Conservation (phyloP, 495 filamentous ascomycete species). For the Terfezia claveryi region DNA sequence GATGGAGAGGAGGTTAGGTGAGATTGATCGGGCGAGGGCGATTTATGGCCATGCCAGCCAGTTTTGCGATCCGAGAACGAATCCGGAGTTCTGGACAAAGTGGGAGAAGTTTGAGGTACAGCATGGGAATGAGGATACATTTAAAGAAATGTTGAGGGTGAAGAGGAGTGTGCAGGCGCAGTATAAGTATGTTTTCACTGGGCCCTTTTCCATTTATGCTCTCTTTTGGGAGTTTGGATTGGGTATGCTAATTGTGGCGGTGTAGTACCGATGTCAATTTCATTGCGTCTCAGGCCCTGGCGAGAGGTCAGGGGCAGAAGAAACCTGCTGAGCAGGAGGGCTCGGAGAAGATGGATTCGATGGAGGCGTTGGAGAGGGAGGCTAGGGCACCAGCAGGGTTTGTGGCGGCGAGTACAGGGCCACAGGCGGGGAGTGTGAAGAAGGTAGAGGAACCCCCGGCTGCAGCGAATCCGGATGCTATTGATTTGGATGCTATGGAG, state of each 20-base stretch:
- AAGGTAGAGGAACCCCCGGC: conserved; percentile 24
- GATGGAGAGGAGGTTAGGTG: conserved; percentile 89
- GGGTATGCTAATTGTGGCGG: conserved; percentile 14
- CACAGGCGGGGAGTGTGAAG: conserved; percentile 44
- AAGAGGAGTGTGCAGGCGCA: conserved; percentile 93
- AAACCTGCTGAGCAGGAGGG: conserved; percentile 27
- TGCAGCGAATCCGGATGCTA: conserved; percentile 69
- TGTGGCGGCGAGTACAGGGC: conserved; percentile 54
- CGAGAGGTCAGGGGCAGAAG: conserved; percentile 40
- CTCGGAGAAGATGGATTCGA: conserved; percentile 48
- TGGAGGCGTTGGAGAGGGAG: conserved; percentile 77
- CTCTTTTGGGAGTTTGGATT: not conserved
- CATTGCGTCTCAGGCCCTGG: conserved; percentile 87
- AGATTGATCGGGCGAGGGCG: conserved; percentile 85
- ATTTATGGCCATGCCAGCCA: conserved; percentile 94
- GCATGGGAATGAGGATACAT: conserved; percentile 97
- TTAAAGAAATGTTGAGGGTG: conserved; percentile 96
- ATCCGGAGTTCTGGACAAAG: conserved; percentile 76
- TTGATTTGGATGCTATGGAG: conserved; percentile 48
- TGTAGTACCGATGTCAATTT: conserved; percentile 76
- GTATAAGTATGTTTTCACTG: conserved; percentile 41
- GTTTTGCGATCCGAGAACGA: conserved; percentile 87
- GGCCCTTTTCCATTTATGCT: conserved; percentile 11
- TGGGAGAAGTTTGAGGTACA: conserved; percentile 95
- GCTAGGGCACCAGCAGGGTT: conserved; percentile 78